Base-by-base conservation (phyloP, 495 filamentous ascomycete genomes). In the Penicillium turbatum region DNA sequence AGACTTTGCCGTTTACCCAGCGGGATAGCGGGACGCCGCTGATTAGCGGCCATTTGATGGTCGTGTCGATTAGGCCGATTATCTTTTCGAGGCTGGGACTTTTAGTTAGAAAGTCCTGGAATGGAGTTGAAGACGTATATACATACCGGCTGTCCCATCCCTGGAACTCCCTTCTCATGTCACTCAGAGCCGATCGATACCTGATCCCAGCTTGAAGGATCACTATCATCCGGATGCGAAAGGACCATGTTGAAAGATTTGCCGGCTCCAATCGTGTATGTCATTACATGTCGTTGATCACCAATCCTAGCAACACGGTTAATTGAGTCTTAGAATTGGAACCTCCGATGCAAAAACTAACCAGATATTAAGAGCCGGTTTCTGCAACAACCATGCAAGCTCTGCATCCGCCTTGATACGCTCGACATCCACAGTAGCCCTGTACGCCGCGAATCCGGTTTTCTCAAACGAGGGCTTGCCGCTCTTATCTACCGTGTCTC, bases 231-330 rank as follows among this genome's bases (percentile, higher is more conserved):
- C 17, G 71, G 72, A 61, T 82, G 78, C 1, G 70, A 74, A 7
- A 81, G 66, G 0, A 79, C 78, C 67, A 79, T 72, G 50, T 81
- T 79, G 56, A 79, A 78, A 5, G 68, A 58, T 38, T 67, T 72
- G 3, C 75, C 76, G 7, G 63, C 67, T 4, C 72, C 71, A 13
- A 81, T 79, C 5, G 72, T 74, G 53, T 80, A 81, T 6, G 72
- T 71, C 60, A 81, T 80, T 17, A 76, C 75, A 56, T 79, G 74
- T 5, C 68, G 45, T 10, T 61, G 48, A 21, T 73, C 65, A 5
- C 67, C 67, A 29, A 71, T 61, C 68, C 68, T 69, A 51, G 27
- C 16, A 21, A 16, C n/a, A 17, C 26, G 38, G 38, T 49, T 37
- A 47, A 29, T 45, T 1, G 2, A 1, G 2, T 27, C 1, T 1